Evolutionary conservation across 2,329 filamentous ascomycete genomes (phyloP).

Genomic region (Bipolaris sorokiniana): DNA sequence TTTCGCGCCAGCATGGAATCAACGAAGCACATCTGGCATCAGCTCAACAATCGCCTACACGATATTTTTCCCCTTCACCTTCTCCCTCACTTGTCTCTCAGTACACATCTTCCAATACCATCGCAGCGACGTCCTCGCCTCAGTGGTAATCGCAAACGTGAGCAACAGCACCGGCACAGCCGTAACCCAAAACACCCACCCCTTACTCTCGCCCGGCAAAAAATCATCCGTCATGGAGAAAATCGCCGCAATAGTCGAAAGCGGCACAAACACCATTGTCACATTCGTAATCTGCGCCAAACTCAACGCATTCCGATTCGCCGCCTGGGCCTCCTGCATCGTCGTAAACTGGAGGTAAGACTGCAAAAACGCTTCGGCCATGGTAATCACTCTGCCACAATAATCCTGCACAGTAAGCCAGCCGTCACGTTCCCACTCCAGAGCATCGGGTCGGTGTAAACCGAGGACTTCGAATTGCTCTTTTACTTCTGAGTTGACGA

Average conservation of each 20-base stretch:
- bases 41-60: neutral
- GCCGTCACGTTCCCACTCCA: neutral
- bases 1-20: too few relatives aligned
- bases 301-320: slow-evolving; percentile 11
- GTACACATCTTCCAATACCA: neutral
- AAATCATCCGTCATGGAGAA: slow-evolving; percentile 17
- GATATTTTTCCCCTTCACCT: neutral
- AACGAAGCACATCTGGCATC: neutral
- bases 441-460: neutral
- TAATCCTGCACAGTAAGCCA: slow-evolving; percentile 1
- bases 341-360: slow-evolving; percentile 2
- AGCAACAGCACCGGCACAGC: slow-evolving; percentile 7
- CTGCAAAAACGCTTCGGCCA: slow-evolving; percentile 2
- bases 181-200: slow-evolving; percentile 14
- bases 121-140: neutral
- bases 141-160: neutral
- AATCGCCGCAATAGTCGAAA: slow-evolving; percentile 11
- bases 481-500: neutral
- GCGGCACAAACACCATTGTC: slow-evolving; percentile 18
- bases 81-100: neutral
- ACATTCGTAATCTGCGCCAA: slow-evolving; percentile 10
- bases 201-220: slow-evolving; percentile 6
- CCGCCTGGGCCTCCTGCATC: slow-evolving; percentile 16
- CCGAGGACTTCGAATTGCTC: slow-evolving; percentile 2
- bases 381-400: neutral